Evolutionary conservation across 306 rosid genomes (phyloP).

Genomic region (Quercus glauca): DNA sequence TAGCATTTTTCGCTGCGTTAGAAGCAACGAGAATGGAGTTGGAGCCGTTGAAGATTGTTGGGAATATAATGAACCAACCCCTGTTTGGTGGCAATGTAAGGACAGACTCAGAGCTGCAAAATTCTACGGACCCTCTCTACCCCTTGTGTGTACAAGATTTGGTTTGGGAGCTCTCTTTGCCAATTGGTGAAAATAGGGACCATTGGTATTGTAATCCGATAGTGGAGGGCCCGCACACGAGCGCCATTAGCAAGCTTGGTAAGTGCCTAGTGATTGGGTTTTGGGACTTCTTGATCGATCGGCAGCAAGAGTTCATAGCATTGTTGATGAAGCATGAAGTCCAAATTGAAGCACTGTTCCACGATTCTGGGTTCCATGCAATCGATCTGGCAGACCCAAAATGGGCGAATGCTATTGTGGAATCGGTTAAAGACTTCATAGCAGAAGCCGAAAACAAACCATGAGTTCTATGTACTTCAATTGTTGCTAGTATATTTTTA

Average conservation of each 20-base stretch:
- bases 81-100: constrained; percentile 62
- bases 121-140: constrained; percentile 41
- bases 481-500: too few species aligned
- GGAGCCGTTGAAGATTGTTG: constrained; percentile 47
- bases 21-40: neutral
- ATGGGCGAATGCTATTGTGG: constrained; percentile 29
- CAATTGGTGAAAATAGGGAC: constrained; percentile 42
- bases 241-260: constrained; percentile 19
- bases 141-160: constrained; percentile 64
- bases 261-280: constrained; percentile 60
- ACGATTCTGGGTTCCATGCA: constrained; percentile 51
- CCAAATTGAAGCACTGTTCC: constrained; percentile 53
- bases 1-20: constrained; percentile 40
- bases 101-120: constrained; percentile 44
- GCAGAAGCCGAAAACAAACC: too few species aligned
- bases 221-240: constrained; percentile 41
- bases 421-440: constrained; percentile 49
- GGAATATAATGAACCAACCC: constrained; percentile 68
- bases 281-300: constrained; percentile 59
- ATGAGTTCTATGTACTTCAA: too few species aligned
- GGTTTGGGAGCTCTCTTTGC: constrained; percentile 60
- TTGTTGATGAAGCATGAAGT: constrained; percentile 56
- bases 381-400: constrained; percentile 50
- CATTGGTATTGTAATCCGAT: constrained; percentile 68
- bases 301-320: constrained; percentile 50